Evolutionary conservation across 108 stramenopile genomes (phyloP).

Genomic region (Heterococcus sp.): DNA sequence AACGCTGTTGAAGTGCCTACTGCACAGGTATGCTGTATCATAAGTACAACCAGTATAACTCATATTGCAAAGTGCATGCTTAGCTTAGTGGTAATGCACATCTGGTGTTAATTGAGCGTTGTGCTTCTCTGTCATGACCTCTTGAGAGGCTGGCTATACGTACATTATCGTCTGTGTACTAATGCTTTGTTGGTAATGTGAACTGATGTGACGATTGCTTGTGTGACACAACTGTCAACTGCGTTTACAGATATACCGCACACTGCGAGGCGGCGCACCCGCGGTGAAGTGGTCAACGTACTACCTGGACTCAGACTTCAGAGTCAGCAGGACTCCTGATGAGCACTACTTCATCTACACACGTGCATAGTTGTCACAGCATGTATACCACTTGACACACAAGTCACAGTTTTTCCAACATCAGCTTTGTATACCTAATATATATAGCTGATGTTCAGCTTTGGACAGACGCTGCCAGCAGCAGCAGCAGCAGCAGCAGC

Average conservation of each 20-base stretch:
- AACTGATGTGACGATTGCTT: background rate
- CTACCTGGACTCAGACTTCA: constrained; percentile 29
- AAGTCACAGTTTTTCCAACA: too few relatives aligned
- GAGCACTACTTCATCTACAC: constrained; percentile 30
- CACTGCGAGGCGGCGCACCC: constrained; percentile 9
- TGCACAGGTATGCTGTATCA: background rate
- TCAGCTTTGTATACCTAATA: too few relatives aligned
- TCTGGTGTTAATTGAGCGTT: background rate
- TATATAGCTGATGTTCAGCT: too few relatives aligned
- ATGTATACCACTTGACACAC: too few relatives aligned
- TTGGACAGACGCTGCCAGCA: too few relatives aligned
- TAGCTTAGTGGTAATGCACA: background rate
- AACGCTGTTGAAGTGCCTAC: constrained; percentile 8
- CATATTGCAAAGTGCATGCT: background rate
- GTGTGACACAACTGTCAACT: background rate
- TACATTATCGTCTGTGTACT: background rate
- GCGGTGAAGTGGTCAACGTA: constrained; percentile 7
- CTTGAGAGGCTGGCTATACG: background rate
- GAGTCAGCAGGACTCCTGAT: constrained; percentile 31
- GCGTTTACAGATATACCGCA: background rate
- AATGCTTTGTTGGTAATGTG: background rate
- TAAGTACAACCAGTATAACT: background rate
- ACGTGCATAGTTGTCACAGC: too few relatives aligned
- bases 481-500: too few relatives aligned
- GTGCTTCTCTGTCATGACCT: background rate